Percentiles rank a stretch among this genome's conserved stretches.
phyloP scores from a whole-genome alignment of 2,329 filamentous ascomycete species.

The Cercospora brassicicola region DNA sequence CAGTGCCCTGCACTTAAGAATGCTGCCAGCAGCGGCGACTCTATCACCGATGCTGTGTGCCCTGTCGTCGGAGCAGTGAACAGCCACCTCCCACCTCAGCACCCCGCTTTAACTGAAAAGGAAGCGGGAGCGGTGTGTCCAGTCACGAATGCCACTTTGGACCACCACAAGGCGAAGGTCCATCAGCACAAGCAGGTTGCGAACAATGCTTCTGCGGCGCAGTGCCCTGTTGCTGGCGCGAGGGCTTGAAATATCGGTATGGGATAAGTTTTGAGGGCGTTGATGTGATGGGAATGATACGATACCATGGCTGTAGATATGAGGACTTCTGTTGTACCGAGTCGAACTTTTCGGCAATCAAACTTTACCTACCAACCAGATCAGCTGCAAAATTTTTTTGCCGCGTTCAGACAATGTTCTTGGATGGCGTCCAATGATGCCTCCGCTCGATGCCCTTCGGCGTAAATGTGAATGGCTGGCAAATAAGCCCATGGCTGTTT shows the following conservation, averaged over 20 bases:
- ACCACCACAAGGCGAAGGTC: constrained; percentile 48
- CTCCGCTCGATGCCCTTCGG: no score
- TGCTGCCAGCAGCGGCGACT: constrained; percentile 41
- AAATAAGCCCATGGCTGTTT: neutral
- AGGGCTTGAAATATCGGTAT: neutral
- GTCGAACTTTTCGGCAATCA: neutral
- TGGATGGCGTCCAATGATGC: no score
- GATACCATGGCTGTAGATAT: constrained; percentile 2
- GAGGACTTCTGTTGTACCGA: neutral
- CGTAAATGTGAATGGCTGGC: neutral
- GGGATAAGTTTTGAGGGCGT: neutral
- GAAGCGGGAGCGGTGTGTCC: constrained; percentile 44
- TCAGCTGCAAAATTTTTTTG: neutral
- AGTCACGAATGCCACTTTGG: constrained; percentile 47
- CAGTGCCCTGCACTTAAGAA: constrained; percentile 46
- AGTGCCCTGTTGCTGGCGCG: constrained; percentile 47
- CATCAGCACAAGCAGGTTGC: constrained; percentile 44
- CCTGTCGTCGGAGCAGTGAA: constrained; percentile 47
- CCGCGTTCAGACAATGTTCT: neutral
- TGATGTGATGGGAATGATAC: neutral
- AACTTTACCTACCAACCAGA: neutral
- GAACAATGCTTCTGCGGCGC: constrained; percentile 39
- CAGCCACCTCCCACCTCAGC: constrained; percentile 45
- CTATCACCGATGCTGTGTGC: constrained; percentile 47
- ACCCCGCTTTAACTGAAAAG: constrained; percentile 44